Evolutionary conservation across 2,329 filamentous ascomycete species (phyloP).

Genomic region (Xylaria sp.): DNA sequence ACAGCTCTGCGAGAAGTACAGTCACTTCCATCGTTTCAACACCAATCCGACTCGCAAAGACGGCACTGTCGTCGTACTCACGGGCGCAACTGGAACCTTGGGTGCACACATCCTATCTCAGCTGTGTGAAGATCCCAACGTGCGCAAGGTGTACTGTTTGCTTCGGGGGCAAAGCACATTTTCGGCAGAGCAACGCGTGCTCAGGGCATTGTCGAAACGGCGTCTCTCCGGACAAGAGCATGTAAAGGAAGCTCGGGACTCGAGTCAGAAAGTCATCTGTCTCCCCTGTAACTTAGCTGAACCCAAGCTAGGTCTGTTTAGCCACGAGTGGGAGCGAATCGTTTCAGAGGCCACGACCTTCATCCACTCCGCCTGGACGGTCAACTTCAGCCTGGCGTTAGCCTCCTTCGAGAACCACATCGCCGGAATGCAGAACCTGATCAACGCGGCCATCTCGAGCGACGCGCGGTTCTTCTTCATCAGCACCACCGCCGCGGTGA

Average conservation of each 20-base stretch:
- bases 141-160: constrained; percentile 58
- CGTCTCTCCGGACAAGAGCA: constrained; percentile 9
- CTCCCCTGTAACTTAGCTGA: constrained; percentile 52
- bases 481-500: constrained; percentile 31
- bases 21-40: constrained; percentile 15
- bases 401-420: constrained; percentile 58
- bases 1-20: constrained; percentile 35
- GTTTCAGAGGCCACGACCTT: constrained; percentile 50
- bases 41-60: constrained; percentile 1
- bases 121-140: constrained; percentile 40
- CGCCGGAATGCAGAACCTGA: constrained; percentile 50
- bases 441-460: constrained; percentile 43
- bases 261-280: constrained; percentile 46
- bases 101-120: constrained; percentile 54
- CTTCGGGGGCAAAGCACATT: constrained; percentile 50
- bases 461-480: constrained; percentile 30
- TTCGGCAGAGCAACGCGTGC: constrained; percentile 48
- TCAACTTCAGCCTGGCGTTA: constrained; percentile 64
- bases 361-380: constrained; percentile 66
- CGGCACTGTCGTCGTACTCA: constrained; percentile 29
- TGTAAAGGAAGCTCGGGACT: constrained; percentile 28
- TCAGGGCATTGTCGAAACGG: constrained; percentile 45
- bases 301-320: constrained; percentile 49
- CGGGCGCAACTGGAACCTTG: constrained; percentile 39
- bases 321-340: constrained; percentile 44